Percentiles rank a stretch among this genome's conserved stretches.
phyloP scores from a whole-genome alignment of 306 rosid species.

The Potentilla sterilis region DNA sequence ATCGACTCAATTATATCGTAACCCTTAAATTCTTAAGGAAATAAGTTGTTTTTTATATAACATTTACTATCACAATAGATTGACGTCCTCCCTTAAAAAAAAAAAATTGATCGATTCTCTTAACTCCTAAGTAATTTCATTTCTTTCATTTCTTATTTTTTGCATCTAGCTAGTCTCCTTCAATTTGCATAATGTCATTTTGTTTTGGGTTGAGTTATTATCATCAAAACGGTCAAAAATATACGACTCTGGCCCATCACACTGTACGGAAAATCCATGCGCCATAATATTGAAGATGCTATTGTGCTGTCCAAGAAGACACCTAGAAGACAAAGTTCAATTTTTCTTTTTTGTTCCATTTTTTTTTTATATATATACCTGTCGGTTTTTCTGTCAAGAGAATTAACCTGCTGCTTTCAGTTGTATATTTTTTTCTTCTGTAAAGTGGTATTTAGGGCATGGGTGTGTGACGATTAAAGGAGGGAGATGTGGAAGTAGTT shows the following conservation, averaged over 20 bases:
- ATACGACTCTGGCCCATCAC: constrained; percentile 23
- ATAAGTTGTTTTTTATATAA: too few species aligned
- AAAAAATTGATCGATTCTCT: too few species aligned
- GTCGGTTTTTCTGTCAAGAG: constrained; percentile 9
- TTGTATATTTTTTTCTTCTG: background rate
- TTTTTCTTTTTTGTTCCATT: background rate
- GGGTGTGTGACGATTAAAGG: constrained; percentile 34
- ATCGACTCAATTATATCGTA: too few species aligned
- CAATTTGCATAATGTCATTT: background rate
- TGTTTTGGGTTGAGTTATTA: background rate
- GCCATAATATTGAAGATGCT: constrained; percentile 26
- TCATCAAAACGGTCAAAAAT: background rate
- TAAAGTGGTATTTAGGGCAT: background rate
- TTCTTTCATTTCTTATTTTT: background rate
- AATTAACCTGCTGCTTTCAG: constrained; percentile 3
- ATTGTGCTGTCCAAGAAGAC: constrained; percentile 45
- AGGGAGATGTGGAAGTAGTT: constrained; percentile 25
- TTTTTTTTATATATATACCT: background rate
- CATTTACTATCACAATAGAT: too few species aligned
- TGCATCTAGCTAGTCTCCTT: background rate
- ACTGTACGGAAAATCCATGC: constrained; percentile 35
- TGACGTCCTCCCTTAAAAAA: too few species aligned
- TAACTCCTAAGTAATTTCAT: too few species aligned
- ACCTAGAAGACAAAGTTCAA: constrained; percentile 36
- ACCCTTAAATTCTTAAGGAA: too few species aligned